Percentiles rank a stretch among this genome's conserved stretches.
Conservation (phyloP, 208 protist genomes). For the Vickermania ingenoplastis region DNA sequence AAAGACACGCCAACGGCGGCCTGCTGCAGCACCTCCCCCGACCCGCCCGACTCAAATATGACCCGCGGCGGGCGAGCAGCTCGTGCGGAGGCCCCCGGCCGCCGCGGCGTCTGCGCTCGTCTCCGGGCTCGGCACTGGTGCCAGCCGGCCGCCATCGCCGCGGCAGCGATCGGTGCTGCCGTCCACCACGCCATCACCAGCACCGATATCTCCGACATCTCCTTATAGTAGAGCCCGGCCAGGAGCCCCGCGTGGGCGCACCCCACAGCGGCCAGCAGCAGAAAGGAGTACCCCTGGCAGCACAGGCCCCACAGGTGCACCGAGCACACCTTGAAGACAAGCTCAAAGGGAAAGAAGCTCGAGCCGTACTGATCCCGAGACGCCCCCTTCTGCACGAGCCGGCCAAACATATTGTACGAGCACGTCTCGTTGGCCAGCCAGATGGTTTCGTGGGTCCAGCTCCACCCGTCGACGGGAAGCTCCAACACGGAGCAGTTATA, state of each 20-base stretch:
- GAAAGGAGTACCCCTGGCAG: conserved; percentile 30
- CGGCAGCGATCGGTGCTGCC: conserved; percentile 29
- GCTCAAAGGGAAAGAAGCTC: conserved; percentile 26
- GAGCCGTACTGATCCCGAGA: conserved; percentile 13
- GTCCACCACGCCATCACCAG: conserved; percentile 50
- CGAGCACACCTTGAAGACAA: conserved; percentile 47
- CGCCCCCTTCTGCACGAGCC: conserved; percentile 5
- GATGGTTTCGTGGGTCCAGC: too few species aligned
- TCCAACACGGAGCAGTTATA: not conserved
- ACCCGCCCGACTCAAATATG: too few species aligned
- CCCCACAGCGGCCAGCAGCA: conserved; percentile 24
- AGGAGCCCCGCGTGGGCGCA: conserved; percentile 57
- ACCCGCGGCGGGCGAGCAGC: too few species aligned
- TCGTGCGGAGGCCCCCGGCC: too few species aligned
- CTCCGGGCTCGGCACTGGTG: too few species aligned
- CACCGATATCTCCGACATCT: conserved; percentile 23
- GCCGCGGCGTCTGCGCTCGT: too few species aligned
- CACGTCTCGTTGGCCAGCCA: too few species aligned
- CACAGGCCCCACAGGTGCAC: conserved; percentile 68
- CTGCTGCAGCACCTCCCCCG: too few species aligned
- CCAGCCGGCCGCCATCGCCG: too few species aligned
- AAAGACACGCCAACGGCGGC: too few species aligned
- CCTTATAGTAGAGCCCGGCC: conserved; percentile 27
- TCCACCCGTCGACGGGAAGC: too few species aligned
- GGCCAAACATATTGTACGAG: conserved; percentile 5